Conservation (phyloP, 331 rosid genomes). For the Malus hybrid region DNA sequence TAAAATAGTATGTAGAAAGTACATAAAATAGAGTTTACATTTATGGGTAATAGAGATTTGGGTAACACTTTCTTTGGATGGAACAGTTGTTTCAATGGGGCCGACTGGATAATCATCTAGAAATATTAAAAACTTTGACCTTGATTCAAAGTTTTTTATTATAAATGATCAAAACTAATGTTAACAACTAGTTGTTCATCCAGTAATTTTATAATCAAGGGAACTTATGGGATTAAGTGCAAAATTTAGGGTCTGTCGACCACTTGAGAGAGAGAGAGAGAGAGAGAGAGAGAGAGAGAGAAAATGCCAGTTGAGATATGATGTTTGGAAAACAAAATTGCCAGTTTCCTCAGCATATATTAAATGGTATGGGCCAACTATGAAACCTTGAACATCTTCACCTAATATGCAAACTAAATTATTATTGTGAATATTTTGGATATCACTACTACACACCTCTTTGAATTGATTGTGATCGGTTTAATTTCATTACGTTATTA, state of each 20-base stretch:
- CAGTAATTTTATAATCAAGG: background rate
- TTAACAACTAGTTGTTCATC: background rate
- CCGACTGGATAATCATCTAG: background rate
- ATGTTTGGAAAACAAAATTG: constrained; percentile 4
- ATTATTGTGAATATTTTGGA: constrained; percentile 6
- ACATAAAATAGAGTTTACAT: background rate
- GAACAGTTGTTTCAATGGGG: background rate
- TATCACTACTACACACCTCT: background rate
- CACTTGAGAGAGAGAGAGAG: background rate
- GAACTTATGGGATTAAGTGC: constrained; percentile 3
- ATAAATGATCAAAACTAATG: background rate
- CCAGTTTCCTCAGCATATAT: background rate
- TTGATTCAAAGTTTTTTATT: background rate
- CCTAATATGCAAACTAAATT: constrained; percentile 12
- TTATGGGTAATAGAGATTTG: constrained; percentile 8
- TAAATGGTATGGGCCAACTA: constrained; percentile 11
- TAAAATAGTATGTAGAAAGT: background rate
- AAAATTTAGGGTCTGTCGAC: background rate
- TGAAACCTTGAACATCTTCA: constrained; percentile 7
- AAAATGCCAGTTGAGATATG: background rate
- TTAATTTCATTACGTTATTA: background rate
- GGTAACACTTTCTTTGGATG: constrained; percentile 3
- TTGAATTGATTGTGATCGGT: constrained; percentile 5
- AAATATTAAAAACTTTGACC: background rate
- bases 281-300: background rate